phyloP scores from a whole-genome alignment of 805 yeast genomes.

The Wickerhamomyces chaumierensis region DNA sequence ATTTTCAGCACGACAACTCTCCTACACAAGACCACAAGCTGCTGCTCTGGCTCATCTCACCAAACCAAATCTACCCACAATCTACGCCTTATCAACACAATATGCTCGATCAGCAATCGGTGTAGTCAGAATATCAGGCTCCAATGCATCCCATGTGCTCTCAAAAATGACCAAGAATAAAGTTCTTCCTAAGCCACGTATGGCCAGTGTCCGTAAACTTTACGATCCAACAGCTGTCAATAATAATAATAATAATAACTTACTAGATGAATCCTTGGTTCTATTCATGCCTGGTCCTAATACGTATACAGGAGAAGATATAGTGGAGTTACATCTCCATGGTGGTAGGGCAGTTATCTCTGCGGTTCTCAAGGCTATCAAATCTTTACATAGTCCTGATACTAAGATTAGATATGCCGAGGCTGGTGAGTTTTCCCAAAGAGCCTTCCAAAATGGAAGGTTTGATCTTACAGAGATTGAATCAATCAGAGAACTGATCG shows the following conservation, averaged over 20 bases:
- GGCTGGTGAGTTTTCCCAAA: constrained; percentile 81
- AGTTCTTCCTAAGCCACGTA: constrained; percentile 35
- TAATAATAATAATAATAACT: constrained; percentile 12
- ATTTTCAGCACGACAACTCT: no score
- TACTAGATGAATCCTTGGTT: constrained; percentile 72
- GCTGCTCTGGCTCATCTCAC: no score
- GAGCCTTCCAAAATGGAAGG: constrained; percentile 78
- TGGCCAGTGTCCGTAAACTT: constrained; percentile 48
- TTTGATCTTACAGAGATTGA: constrained; percentile 85
- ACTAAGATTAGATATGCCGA: constrained; percentile 64
- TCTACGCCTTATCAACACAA: constrained; percentile 84
- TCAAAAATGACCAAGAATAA: constrained; percentile 30
- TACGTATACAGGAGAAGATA: constrained; percentile 89
- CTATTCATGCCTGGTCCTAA: constrained; percentile 60
- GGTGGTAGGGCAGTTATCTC: constrained; percentile 84
- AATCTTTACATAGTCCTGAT: constrained; percentile 34
- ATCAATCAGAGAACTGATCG: constrained; percentile 78
- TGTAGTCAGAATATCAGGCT: constrained; percentile 74
- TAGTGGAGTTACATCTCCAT: constrained; percentile 82
- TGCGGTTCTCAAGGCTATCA: constrained; percentile 56
- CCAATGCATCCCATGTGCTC: constrained; percentile 33
- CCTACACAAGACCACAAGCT: no score
- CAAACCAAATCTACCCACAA: constrained; percentile 39
- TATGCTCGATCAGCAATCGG: constrained; percentile 79
- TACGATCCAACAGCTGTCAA: constrained; percentile 37